A percentile compares a stretch with the other conserved stretches of the same genome.
Evolutionary conservation across 768 basidiomycete genomes (phyloP).

Genomic region (Kwoniella shandongensis): DNA sequence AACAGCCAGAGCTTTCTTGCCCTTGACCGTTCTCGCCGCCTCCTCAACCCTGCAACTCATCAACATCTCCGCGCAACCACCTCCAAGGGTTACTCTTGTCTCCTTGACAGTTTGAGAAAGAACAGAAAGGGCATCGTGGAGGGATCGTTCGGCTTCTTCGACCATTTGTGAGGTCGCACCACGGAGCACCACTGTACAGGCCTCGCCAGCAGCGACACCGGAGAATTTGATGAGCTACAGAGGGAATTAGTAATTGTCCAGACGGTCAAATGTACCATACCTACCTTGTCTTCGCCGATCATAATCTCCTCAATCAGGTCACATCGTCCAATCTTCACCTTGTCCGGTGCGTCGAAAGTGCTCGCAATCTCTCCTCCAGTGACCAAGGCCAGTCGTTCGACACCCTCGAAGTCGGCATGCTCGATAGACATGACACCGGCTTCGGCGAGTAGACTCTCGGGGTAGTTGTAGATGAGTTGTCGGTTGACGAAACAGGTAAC

Average conservation of each 20-base stretch:
- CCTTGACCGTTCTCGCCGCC: constrained; percentile 74
- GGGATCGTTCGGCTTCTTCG: constrained; percentile 94
- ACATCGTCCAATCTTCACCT: constrained; percentile 87
- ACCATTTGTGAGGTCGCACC: constrained; percentile 99
- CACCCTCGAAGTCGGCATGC: constrained; percentile 98
- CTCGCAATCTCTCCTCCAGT: constrained; percentile 97
- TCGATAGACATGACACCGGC: constrained; percentile 94
- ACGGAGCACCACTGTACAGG: constrained; percentile 95
- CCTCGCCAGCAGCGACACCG: constrained; percentile 94
- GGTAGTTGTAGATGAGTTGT: constrained; percentile 99
- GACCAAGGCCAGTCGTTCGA: constrained; percentile 90
- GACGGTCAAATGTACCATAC: constrained; percentile 17
- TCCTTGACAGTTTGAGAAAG: constrained; percentile 97
- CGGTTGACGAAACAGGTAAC: constrained; percentile 98
- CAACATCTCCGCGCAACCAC: constrained; percentile 96
- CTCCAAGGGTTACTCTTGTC: constrained; percentile 88
- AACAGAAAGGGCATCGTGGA: constrained; percentile 96
- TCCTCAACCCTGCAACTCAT: constrained; percentile 96
- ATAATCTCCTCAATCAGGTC: constrained; percentile 98
- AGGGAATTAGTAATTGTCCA: constrained; percentile 10
- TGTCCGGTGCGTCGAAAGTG: constrained; percentile 88
- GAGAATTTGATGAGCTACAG: constrained; percentile 96
- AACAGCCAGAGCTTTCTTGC: constrained; percentile 93
- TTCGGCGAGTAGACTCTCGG: constrained; percentile 91
- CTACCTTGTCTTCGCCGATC: constrained; percentile 97